These are phyloP conservation scores for Candida endomychidarum DNA, from an alignment of 805 yeast genomes.

Conservation along the genomic window DNA sequence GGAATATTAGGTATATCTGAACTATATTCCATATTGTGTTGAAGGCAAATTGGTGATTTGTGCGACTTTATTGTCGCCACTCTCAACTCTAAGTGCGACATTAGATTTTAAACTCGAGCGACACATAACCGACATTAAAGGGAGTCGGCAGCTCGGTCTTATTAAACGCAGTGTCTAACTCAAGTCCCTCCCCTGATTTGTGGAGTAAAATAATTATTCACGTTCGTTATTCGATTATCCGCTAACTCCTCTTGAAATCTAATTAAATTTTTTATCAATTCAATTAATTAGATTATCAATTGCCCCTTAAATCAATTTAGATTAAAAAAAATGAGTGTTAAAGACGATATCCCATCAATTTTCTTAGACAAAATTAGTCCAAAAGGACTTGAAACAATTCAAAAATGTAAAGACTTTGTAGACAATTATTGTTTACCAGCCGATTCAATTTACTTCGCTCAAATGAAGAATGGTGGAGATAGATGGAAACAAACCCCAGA, in stretches of 20 bases:
- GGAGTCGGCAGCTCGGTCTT: no score
- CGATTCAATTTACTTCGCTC: slow-evolving; percentile 43
- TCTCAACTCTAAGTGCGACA: no score
- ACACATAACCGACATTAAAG: no score
- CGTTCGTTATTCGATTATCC: not conserved
- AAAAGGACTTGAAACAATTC: slow-evolving; percentile 37
- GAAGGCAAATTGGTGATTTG: slow-evolving; percentile 13
- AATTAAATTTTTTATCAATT: no score
- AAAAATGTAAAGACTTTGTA: slow-evolving; percentile 49
- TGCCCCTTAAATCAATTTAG: not conserved
- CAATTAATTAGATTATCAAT: no score
- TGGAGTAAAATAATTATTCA: not conserved
- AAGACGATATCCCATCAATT: slow-evolving; percentile 41
- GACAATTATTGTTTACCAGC: slow-evolving; percentile 59
- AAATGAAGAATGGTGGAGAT: slow-evolving; percentile 31
- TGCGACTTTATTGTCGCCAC: not conserved
- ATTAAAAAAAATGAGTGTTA: slow-evolving; percentile 8
- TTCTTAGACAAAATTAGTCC: slow-evolving; percentile 38
- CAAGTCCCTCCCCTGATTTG: not conserved
- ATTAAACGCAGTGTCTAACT: no score
- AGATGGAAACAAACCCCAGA: slow-evolving; percentile 52
- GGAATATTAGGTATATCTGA: slow-evolving; percentile 67
- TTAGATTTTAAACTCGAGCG: no score
- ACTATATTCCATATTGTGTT: slow-evolving; percentile 31
- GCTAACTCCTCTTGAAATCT: not conserved